phyloP scores from a whole-genome alignment of 2,329 filamentous ascomycete species.

The Penicillium sp. region DNA sequence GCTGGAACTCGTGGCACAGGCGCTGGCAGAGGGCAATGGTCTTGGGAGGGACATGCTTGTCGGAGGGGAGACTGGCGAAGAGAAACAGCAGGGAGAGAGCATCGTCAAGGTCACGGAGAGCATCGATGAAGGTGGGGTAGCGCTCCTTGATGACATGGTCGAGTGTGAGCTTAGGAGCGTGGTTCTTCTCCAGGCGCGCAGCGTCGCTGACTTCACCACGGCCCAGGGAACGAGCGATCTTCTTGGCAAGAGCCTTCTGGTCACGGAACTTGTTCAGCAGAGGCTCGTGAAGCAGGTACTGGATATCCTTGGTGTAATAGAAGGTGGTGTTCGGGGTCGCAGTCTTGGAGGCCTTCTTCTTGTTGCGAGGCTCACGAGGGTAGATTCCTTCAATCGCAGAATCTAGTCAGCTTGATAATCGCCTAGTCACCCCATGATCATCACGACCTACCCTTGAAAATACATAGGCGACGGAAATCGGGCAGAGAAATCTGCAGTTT shows the following conservation, averaged over 20 bases:
- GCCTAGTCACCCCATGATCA: not conserved
- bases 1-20: slow-evolving; percentile 92
- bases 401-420: slow-evolving; percentile 19
- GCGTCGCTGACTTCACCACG: slow-evolving; percentile 90
- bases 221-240: slow-evolving; percentile 90
- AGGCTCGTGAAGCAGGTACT: slow-evolving; percentile 96
- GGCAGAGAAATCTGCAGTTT: slow-evolving; percentile 97
- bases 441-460: slow-evolving; percentile 77
- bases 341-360: slow-evolving; percentile 94
- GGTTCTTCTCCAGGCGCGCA: slow-evolving; percentile 85
- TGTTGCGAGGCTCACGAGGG: slow-evolving; percentile 92
- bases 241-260: slow-evolving; percentile 95
- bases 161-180: slow-evolving; percentile 85
- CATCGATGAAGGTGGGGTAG: slow-evolving; percentile 96
- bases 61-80: slow-evolving; percentile 94
- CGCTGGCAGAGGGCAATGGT: slow-evolving; percentile 95
- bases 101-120: slow-evolving; percentile 92
- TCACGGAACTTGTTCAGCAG: slow-evolving; percentile 93
- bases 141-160: slow-evolving; percentile 98
- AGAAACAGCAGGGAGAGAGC: slow-evolving; percentile 96
- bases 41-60: slow-evolving; percentile 85
- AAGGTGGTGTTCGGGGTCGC: slow-evolving; percentile 92
- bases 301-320: slow-evolving; percentile 91
- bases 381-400: slow-evolving; percentile 70
- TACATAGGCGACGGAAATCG: slow-evolving; percentile 97